Evolutionary conservation across 2,329 filamentous ascomycete species (phyloP).

Genomic region (Exophiala sideris): DNA sequence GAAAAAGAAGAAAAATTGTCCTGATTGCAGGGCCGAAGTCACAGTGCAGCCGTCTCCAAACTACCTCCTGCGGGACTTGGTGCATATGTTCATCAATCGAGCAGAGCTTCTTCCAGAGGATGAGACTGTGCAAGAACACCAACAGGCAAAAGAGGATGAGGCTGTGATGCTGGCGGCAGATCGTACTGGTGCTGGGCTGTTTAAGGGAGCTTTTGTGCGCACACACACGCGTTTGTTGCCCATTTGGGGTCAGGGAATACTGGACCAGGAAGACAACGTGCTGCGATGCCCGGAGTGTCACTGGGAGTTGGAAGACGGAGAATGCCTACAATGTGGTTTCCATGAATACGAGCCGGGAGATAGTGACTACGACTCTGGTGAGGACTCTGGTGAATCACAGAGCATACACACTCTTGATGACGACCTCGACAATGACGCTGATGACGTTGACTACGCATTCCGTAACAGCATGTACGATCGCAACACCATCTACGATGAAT

Average conservation of each 20-base stretch:
- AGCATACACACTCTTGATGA: slow-evolving; percentile 5
- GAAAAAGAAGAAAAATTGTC: slow-evolving; percentile 59
- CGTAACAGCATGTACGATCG: slow-evolving; percentile 6
- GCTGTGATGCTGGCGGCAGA: slow-evolving; percentile 58
- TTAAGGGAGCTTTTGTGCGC: slow-evolving; percentile 57
- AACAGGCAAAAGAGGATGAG: slow-evolving; percentile 56
- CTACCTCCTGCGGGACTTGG: slow-evolving; percentile 64
- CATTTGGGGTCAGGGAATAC: slow-evolving; percentile 36
- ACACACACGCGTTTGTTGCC: slow-evolving; percentile 16
- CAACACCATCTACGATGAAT: not conserved
- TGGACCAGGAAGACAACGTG: slow-evolving; percentile 58
- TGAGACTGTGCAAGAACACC: slow-evolving; percentile 62
- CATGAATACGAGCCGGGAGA: slow-evolving; percentile 34
- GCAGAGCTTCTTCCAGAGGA: slow-evolving; percentile 60
- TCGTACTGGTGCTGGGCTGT: slow-evolving; percentile 59
- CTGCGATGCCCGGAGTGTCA: slow-evolving; percentile 61
- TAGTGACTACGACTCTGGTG: slow-evolving; percentile 15
- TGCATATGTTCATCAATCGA: slow-evolving; percentile 59
- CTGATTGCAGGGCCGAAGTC: slow-evolving; percentile 62
- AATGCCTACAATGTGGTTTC: slow-evolving; percentile 54
- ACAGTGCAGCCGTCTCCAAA: slow-evolving; percentile 60
- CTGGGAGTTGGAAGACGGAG: slow-evolving; percentile 62
- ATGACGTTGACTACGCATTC: slow-evolving; percentile 18
- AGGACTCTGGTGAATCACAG: slow-evolving; percentile 6
- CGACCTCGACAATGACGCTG: slow-evolving; percentile 22